Percentiles rank a stretch among this genome's conserved stretches.
Evolutionary conservation across 169 alveolate species (phyloP).

Genomic region (Blepharisma undulans): DNA sequence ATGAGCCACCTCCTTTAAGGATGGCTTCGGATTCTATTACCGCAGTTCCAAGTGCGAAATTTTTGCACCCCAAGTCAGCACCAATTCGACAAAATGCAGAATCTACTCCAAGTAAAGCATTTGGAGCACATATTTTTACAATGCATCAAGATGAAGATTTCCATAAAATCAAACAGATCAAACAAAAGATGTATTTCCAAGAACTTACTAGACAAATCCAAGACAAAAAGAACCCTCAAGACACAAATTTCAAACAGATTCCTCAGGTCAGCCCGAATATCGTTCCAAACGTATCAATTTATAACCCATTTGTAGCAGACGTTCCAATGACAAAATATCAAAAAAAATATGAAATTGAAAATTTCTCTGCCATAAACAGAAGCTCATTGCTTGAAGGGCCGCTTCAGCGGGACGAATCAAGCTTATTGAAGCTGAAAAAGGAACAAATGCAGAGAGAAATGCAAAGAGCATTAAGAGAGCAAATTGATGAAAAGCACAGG

Average conservation of each 20-base stretch:
- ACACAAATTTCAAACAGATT: background rate
- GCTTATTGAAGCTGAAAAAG: background rate
- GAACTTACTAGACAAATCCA: slow-evolving; percentile 29
- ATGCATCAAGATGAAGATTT: slow-evolving; percentile 10
- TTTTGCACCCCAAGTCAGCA: slow-evolving; percentile 9
- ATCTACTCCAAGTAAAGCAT: background rate
- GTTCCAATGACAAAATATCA: background rate
- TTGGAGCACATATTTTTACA: slow-evolving; percentile 9
- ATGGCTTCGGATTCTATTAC: background rate
- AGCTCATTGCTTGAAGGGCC: slow-evolving; percentile 7
- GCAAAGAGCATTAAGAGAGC: background rate
- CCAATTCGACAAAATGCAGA: background rate
- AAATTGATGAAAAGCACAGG: background rate
- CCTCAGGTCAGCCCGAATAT: background rate
- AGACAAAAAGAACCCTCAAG: background rate
- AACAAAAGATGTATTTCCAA: slow-evolving; percentile 10
- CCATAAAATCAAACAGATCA: background rate
- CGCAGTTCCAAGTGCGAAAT: background rate
- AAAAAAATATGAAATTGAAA: slow-evolving; percentile 9
- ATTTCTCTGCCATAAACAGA: background rate
- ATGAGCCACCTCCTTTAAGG: background rate
- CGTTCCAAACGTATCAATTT: background rate
- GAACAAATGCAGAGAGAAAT: background rate
- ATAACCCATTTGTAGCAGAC: background rate
- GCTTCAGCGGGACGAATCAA: slow-evolving; percentile 13